Percentiles rank a stretch among this genome's conserved stretches.
phyloP scores from a whole-genome alignment of 2,329 filamentous ascomycete genomes.

The Penicillium sp. region DNA sequence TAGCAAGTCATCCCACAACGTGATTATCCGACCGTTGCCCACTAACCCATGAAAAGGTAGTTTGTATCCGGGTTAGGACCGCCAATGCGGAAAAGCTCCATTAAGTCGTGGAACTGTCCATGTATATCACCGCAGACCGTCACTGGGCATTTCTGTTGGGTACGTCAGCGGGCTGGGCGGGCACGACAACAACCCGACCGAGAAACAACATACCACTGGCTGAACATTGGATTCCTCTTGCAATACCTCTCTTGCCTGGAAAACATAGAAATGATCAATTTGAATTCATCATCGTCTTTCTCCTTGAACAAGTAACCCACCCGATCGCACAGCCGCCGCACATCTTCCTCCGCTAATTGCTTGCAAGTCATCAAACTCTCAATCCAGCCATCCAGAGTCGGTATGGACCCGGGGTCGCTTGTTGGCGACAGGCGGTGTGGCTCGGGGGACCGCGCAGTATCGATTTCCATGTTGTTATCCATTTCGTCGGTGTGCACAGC shows the following conservation, averaged over 20 bases:
- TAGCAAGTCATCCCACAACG: conserved; percentile 12
- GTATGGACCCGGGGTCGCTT: conserved; percentile 83
- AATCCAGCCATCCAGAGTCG: conserved; percentile 96
- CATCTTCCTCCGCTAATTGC: conserved; percentile 90
- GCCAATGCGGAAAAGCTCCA: conserved; percentile 99
- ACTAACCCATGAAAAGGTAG: conserved; percentile 96
- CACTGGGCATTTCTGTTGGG: conserved; percentile 84
- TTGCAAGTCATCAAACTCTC: conserved; percentile 98
- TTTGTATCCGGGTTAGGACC: conserved; percentile 98
- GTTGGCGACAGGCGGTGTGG: conserved; percentile 72
- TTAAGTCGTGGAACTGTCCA: conserved; percentile 97
- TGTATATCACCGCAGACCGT: conserved; percentile 99
- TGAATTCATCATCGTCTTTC: conserved; percentile 8
- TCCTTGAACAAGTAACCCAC: conserved; percentile 52
- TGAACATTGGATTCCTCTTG: conserved; percentile 99
- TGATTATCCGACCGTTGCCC: conserved; percentile 10
- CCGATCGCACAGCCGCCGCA: conserved; percentile 97
- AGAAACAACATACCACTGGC: conserved; percentile 72
- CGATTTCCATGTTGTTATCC: conserved; percentile 97
- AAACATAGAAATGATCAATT: conserved; percentile 22
- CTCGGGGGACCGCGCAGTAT: conserved; percentile 82
- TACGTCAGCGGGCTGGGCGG: conserved; percentile 20
- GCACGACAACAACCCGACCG: conserved; percentile 17
- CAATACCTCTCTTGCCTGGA: conserved; percentile 86
- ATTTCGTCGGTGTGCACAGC: conserved; percentile 50